These are phyloP conservation scores for Pittosporum tobira DNA, from an alignment of 129 eudicot species.

Conservation along the genomic window DNA sequence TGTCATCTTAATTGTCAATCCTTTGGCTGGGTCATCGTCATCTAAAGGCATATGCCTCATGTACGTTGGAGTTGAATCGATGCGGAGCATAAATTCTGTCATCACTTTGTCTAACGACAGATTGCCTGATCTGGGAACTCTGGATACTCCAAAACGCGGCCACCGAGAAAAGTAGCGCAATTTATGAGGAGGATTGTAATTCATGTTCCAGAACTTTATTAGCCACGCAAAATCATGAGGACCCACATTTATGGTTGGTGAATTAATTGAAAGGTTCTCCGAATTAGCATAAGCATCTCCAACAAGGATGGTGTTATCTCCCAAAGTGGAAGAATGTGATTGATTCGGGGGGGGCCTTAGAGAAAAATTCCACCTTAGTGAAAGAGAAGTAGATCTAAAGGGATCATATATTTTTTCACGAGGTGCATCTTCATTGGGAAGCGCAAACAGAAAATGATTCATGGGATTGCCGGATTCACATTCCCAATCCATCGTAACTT, in stretches of 20 bases:
- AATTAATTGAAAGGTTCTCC: constrained; percentile 28
- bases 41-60: constrained; percentile 79
- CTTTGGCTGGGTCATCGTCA: constrained; percentile 94
- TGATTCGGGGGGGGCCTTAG: constrained; percentile 52
- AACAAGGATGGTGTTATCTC: constrained; percentile 28
- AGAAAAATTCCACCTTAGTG: constrained; percentile 76
- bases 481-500: constrained; percentile 94
- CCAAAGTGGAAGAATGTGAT: constrained; percentile 31
- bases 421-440: constrained; percentile 68
- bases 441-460: constrained; percentile 86
- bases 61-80: constrained; percentile 79
- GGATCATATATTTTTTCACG: constrained; percentile 79
- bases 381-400: constrained; percentile 83
- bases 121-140: constrained; percentile 91
- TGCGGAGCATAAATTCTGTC: constrained; percentile 94
- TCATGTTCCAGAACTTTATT: constrained; percentile 76
- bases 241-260: constrained; percentile 65
- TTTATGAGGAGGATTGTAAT: constrained; percentile 81
- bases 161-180: constrained; percentile 83
- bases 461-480: constrained; percentile 89
- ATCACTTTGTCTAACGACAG: constrained; percentile 85
- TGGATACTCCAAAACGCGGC: constrained; percentile 94
- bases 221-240: constrained; percentile 98
- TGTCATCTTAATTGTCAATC: constrained; percentile 70
- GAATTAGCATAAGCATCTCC: constrained; percentile 34